A percentile compares a stretch with the other conserved stretches of the same genome.
These are phyloP conservation scores for Cicer cuneatum DNA, from an alignment of 306 rosid genomes.

Conservation along the genomic window DNA sequence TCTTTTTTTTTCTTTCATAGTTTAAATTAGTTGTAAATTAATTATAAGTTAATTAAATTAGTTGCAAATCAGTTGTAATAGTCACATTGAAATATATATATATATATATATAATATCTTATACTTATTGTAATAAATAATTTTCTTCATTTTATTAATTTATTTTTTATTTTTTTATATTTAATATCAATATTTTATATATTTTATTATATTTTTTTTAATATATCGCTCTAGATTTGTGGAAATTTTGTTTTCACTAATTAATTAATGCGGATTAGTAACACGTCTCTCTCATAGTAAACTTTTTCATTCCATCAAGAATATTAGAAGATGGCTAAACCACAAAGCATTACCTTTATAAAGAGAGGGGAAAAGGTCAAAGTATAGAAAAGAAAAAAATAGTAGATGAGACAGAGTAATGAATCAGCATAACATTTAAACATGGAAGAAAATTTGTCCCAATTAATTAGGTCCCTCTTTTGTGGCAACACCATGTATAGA, in stretches of 20 bases:
- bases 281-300: conserved; percentile 42
- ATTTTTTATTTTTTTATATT: too few species aligned
- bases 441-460: conserved; percentile 36
- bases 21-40: too few species aligned
- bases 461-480: conserved; percentile 13
- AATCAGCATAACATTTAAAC: conserved; percentile 49
- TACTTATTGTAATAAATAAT: too few species aligned
- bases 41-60: too few species aligned
- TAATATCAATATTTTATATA: too few species aligned
- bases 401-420: conserved; percentile 42
- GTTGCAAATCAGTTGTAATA: too few species aligned
- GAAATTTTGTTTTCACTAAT: background rate
- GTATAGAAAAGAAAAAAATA: conserved; percentile 19
- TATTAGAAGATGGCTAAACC: conserved; percentile 44
- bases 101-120: too few species aligned
- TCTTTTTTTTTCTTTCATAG: too few species aligned
- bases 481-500: conserved; percentile 30
- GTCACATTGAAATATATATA: too few species aligned
- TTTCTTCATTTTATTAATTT: too few species aligned
- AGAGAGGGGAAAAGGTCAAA: conserved; percentile 34
- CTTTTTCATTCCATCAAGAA: conserved; percentile 38
- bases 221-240: background rate
- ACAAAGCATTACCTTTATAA: conserved; percentile 43
- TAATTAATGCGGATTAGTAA: conserved; percentile 43
- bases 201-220: too few species aligned